Evolutionary conservation across 345 rosid species (phyloP).

Genomic region (Eucalyptus marginata): DNA sequence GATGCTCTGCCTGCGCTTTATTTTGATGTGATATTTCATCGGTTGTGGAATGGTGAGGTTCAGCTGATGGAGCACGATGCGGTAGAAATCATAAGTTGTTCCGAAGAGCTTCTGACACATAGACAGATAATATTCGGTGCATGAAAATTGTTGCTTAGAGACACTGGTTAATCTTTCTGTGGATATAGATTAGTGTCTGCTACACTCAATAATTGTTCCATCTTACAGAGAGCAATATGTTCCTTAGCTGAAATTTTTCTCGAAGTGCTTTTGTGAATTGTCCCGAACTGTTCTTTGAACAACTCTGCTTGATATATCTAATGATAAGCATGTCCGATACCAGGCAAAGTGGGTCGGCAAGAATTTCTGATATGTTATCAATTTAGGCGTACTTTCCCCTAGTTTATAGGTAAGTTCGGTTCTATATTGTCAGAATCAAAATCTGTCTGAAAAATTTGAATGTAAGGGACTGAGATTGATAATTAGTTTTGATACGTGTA

Average conservation of each 20-base stretch:
- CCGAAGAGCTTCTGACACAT: background rate
- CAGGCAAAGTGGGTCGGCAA: background rate
- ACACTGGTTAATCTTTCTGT: background rate
- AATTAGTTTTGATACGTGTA: background rate
- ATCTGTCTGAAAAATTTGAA: background rate
- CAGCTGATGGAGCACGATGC: background rate
- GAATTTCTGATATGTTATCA: background rate
- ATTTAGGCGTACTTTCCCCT: background rate
- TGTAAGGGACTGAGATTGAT: background rate
- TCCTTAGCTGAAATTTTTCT: background rate
- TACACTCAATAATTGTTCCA: background rate
- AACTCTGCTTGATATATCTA: background rate
- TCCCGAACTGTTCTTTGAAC: rapidly evolving
- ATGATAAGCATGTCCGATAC: background rate
- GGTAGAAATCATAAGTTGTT: background rate
- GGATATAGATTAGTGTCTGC: background rate
- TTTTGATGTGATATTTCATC: background rate
- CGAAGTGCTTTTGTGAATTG: background rate
- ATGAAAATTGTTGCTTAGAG: background rate
- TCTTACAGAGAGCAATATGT: background rate
- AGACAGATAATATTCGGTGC: background rate
- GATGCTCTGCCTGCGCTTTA: background rate
- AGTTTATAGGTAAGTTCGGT: background rate
- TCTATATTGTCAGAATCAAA: background rate
- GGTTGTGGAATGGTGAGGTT: background rate